Percentiles rank a stretch among this genome's conserved stretches.
These are phyloP conservation scores for Aspergillus pseudonomiae DNA, from an alignment of 2,329 filamentous ascomycete genomes.

Conservation along the genomic window DNA sequence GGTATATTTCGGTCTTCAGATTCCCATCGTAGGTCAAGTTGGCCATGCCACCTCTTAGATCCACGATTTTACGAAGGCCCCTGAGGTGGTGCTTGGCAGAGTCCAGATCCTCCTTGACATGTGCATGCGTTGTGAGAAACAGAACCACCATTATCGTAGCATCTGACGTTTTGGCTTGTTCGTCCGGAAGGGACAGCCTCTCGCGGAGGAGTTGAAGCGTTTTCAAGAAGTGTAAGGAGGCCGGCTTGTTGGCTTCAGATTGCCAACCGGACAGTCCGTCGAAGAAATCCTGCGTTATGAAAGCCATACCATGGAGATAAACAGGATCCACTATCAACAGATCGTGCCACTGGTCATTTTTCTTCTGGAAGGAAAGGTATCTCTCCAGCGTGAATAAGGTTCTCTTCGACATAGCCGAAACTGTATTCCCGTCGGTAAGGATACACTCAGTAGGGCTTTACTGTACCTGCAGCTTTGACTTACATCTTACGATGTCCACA, in stretches of 20 bases:
- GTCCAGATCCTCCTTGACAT: background rate
- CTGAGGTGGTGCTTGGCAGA: constrained; percentile 22
- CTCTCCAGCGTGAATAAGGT: background rate
- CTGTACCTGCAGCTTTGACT: background rate
- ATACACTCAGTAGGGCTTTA: too few relatives aligned
- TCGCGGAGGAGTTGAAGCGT: constrained; percentile 4
- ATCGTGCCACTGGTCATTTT: constrained; percentile 31
- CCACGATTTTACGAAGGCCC: constrained; percentile 43
- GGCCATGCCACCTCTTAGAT: constrained; percentile 40
- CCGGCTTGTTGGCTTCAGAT: background rate
- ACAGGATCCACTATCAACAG: constrained; percentile 37
- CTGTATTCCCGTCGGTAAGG: constrained; percentile 1
- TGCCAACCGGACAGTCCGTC: constrained; percentile 20
- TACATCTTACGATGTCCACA: background rate
- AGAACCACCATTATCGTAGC: constrained; percentile 6
- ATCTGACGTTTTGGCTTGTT: background rate
- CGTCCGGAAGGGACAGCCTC: background rate
- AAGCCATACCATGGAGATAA: constrained; percentile 42
- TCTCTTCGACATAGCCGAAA: background rate
- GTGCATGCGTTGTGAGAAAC: background rate
- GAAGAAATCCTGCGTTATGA: constrained; percentile 38
- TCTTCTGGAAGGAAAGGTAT: background rate
- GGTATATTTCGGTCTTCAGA: constrained; percentile 36
- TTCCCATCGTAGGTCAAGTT: constrained; percentile 37
- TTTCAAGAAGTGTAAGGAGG: background rate